Conservation (phyloP, 164 flowering plant species). For the Litsea cubeba region DNA sequence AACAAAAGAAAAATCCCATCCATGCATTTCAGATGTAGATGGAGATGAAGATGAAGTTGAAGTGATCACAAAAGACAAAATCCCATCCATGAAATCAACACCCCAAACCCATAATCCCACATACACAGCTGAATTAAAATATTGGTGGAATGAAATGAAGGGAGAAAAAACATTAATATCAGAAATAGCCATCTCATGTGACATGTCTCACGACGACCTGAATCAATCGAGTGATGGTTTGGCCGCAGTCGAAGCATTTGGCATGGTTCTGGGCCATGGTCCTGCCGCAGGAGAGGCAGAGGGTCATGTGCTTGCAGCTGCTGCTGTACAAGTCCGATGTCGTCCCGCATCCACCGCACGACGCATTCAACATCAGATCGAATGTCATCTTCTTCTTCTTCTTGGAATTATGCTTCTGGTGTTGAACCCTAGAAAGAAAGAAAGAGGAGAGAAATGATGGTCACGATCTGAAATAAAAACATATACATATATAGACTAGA, state of each 20-base stretch:
- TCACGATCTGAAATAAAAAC: too few relatives aligned
- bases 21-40: background rate
- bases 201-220: conserved; percentile 32
- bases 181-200: too few relatives aligned
- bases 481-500: too few relatives aligned
- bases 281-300: conserved; percentile 79
- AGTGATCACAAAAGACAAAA: too few relatives aligned
- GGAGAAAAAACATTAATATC: background rate
- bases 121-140: background rate
- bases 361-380: conserved; percentile 68
- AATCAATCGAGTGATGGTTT: conserved; percentile 61
- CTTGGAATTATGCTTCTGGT: background rate
- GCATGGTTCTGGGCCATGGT: conserved; percentile 58
- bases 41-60: too few relatives aligned
- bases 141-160: background rate
- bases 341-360: conserved; percentile 71
- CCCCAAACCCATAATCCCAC: background rate
- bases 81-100: background rate
- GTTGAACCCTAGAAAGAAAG: background rate
- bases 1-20: background rate
- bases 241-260: conserved; percentile 75
- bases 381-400: conserved; percentile 43
- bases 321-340: conserved; percentile 76
- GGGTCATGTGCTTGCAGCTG: conserved; percentile 95
- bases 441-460: background rate